Evolutionary conservation across 306 rosid genomes (phyloP).

Genomic region (Glycine tomentella): DNA sequence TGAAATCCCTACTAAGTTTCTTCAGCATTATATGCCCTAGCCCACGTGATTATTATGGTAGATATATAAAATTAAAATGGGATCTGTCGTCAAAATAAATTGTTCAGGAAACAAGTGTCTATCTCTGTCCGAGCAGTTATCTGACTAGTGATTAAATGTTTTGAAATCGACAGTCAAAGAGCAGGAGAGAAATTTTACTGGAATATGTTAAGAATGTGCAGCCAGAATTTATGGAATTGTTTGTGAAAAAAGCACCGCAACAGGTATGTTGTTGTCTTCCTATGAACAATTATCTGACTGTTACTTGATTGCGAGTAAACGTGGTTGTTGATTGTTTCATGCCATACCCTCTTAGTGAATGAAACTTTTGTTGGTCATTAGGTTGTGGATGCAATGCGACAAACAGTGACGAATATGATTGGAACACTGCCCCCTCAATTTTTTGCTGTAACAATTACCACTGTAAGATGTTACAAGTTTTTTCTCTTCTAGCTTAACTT

Average conservation of each 20-base stretch:
- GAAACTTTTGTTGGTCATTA: constrained; percentile 46
- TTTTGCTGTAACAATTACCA: constrained; percentile 81
- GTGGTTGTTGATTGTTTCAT: background rate
- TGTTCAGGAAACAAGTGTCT: background rate
- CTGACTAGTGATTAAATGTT: constrained; percentile 16
- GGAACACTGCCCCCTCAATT: constrained; percentile 98
- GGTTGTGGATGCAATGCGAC: constrained; percentile 99
- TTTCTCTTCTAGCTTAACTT: background rate
- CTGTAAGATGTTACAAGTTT: constrained; percentile 59
- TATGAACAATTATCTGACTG: background rate
- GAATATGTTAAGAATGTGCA: constrained; percentile 95
- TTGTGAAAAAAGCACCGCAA: constrained; percentile 93
- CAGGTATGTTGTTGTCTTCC: constrained; percentile 68
- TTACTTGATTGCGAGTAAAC: constrained; percentile 18
- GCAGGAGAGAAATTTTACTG: constrained; percentile 89
- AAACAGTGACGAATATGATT: constrained; percentile 97
- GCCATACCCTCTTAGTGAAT: background rate
- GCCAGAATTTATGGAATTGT: constrained; percentile 98
- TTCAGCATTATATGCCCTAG: constrained; percentile 12
- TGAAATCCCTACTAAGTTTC: background rate
- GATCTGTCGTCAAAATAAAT: constrained; percentile 2
- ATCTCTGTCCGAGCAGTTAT: constrained; percentile 25
- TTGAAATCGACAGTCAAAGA: constrained; percentile 70
- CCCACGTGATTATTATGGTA: background rate
- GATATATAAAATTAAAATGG: background rate